Evolutionary conservation across 108 stramenopile species (phyloP), one percentile per base, ranked within the genome.

Genomic region (Pelagomonas calceolata): DNA sequence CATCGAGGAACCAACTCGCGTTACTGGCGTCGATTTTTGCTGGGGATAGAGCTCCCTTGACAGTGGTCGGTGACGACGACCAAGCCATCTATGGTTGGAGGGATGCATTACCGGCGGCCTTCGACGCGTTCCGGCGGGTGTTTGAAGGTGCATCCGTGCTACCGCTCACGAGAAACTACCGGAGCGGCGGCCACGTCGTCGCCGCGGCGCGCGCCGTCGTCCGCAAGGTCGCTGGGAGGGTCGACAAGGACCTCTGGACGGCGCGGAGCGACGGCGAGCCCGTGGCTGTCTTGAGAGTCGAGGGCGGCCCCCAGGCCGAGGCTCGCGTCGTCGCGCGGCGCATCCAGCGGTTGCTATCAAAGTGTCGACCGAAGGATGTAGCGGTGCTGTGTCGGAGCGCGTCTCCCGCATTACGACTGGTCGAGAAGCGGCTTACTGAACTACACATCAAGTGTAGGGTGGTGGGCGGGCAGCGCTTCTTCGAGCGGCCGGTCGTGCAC

Each of bases 1-100:
- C 70, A 5, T 76, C 71, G 0, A 4, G 32, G 16, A 34, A 39
- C 21, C 75, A 76, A 34, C 39, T 43, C 39, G 39, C 39, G 39
- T 12, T 43, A 10, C 12, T 43, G 12, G 39, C 5, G 5, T 5
- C 9, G 5, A 12, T 43, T 12, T 70, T 70, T 35, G 35, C 32
- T 10, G 66, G 72, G 70, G 69, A 16, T 4, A 17, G 51, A 1
- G 29, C 51, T 17, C 21, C 63, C 17, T 36, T 76, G 17, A 76
- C 75, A 17, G 75, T 76, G 15, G 75, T 76, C 12, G 75, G 75
- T 29, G 75, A 76, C 71, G 75, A 76, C 45, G 75, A 76, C 34
- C 75, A 76, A 30, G 63, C 69, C 32, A 76, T 76, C n/a, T 72
- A 67, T 35, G n/a, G 31, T 5, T 76, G 70, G 30, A 18, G 75